phyloP scores from a whole-genome alignment of 106 monocot genomes.

The Allium cepa region DNA sequence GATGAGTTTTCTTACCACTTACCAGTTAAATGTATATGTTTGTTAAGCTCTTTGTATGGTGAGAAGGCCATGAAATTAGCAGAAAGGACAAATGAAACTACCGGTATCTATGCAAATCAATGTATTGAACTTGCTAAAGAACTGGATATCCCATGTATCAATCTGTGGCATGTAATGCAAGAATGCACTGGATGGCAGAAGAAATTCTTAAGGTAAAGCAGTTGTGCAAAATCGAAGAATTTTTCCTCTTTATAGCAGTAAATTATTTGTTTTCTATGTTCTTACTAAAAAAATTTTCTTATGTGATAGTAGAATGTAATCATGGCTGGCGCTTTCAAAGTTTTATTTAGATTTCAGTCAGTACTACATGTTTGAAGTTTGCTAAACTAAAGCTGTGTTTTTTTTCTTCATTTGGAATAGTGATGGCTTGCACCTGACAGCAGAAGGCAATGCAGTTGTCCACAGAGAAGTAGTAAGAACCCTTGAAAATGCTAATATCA shows the following conservation, averaged over 20 bases:
- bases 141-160: conserved; percentile 51
- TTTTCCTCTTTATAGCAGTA: no score
- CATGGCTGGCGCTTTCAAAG: neutral
- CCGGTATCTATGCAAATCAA: conserved; percentile 66
- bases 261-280: conserved; percentile 15
- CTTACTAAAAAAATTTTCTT: neutral
- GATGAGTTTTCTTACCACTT: neutral
- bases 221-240: no score
- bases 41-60: conserved; percentile 63
- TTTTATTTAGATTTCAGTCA: neutral
- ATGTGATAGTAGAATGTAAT: no score
- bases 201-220: conserved; percentile 46
- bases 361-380: neutral
- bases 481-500: conserved; percentile 31
- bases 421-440: conserved; percentile 84
- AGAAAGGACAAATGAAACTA: conserved; percentile 85
- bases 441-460: conserved; percentile 78
- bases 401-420: conserved; percentile 13
- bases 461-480: conserved; percentile 48
- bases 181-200: conserved; percentile 73
- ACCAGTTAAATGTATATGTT: neutral
- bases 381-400: neutral
- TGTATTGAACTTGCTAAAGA: conserved; percentile 70
- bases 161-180: conserved; percentile 85
- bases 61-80: conserved; percentile 66